Evolutionary conservation across 805 yeast genomes (phyloP).

Genomic region (Henningerozyma blattae): DNA sequence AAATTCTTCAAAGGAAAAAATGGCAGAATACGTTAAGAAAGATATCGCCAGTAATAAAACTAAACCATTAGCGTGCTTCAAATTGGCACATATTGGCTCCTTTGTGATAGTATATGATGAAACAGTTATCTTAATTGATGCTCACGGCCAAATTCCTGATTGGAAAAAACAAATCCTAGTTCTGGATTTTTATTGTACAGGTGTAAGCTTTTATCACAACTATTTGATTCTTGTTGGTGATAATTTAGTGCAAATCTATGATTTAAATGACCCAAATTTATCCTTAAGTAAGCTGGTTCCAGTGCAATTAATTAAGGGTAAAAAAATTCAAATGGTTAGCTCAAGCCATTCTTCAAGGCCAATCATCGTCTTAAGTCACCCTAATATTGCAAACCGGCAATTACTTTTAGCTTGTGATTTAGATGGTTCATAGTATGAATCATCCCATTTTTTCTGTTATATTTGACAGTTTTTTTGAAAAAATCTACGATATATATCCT

Average conservation of each 20-base stretch:
- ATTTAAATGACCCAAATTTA: constrained; percentile 21
- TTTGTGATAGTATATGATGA: constrained; percentile 58
- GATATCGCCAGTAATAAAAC: constrained; percentile 26
- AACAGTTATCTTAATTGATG: constrained; percentile 55
- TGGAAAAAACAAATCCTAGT: constrained; percentile 29
- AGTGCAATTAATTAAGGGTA: constrained; percentile 61
- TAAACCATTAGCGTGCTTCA: constrained; percentile 52
- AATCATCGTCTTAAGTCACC: constrained; percentile 48
- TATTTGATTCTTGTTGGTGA: constrained; percentile 45
- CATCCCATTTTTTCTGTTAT: too few species aligned
- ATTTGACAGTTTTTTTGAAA: too few species aligned
- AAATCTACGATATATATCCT: too few species aligned
- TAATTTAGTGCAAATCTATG: constrained; percentile 61
- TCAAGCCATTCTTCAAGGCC: constrained; percentile 26
- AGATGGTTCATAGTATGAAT: background rate
- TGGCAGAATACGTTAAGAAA: constrained; percentile 27
- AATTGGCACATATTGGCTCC: constrained; percentile 39
- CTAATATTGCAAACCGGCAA: constrained; percentile 49
- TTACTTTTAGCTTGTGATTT: constrained; percentile 26
- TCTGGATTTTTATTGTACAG: constrained; percentile 30
- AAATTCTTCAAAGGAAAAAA: constrained; percentile 19
- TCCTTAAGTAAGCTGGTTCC: constrained; percentile 30
- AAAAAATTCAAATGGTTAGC: constrained; percentile 41
- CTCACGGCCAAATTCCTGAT: constrained; percentile 39
- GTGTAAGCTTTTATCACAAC: constrained; percentile 33